Conservation (phyloP, 257 asterid genomes). For the Henckelia pumila region DNA sequence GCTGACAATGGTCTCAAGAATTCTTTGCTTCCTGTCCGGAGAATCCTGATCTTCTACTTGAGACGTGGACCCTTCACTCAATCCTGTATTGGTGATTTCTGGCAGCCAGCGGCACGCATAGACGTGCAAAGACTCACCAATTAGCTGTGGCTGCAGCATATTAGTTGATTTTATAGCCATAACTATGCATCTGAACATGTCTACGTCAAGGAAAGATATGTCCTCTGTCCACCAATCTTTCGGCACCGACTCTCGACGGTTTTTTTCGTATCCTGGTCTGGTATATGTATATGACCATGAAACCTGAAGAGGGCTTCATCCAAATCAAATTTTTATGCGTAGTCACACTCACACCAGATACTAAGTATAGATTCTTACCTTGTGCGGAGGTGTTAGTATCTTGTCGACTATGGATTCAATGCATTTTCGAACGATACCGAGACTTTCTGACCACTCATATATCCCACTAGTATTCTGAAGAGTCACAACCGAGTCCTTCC, state of each 20-base stretch:
- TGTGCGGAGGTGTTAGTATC: constrained; percentile 54
- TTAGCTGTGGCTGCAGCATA: constrained; percentile 55
- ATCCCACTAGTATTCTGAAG: constrained; percentile 40
- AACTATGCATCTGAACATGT: constrained; percentile 61
- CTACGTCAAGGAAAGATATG: constrained; percentile 54
- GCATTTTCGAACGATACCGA: constrained; percentile 68
- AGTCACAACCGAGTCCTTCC: constrained; percentile 32
- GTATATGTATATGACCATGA: constrained; percentile 81
- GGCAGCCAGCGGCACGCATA: constrained; percentile 71
- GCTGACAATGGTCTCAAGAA: constrained; percentile 60
- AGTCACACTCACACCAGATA: not conserved
- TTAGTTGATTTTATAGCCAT: constrained; percentile 50
- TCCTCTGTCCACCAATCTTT: constrained; percentile 97
- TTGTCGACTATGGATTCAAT: constrained; percentile 73
- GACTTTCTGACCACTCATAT: constrained; percentile 64
- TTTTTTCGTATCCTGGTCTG: constrained; percentile 54
- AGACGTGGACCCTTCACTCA: constrained; percentile 32
- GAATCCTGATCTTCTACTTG: constrained; percentile 23
- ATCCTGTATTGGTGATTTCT: constrained; percentile 26
- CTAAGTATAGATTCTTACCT: constrained; percentile 38
- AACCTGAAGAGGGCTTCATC: constrained; percentile 37
- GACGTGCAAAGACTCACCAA: constrained; percentile 80
- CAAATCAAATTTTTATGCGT: constrained; percentile 18
- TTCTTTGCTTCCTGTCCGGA: constrained; percentile 29
- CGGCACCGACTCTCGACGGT: constrained; percentile 49